Conservation (phyloP, 345 rosid genomes). For the Eucalyptus tenuipes region DNA sequence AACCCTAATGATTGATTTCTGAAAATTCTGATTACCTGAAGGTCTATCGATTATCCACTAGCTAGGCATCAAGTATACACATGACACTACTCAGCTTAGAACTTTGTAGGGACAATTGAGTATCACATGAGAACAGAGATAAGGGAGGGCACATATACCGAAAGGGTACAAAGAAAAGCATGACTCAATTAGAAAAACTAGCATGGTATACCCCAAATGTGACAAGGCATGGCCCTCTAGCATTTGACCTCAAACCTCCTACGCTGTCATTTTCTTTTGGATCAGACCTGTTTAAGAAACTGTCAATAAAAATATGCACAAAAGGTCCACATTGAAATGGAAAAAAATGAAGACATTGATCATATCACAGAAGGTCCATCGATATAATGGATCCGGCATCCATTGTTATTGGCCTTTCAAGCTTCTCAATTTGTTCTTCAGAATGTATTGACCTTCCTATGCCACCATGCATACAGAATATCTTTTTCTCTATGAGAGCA, state of each 20-base stretch:
- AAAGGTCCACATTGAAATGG: neutral
- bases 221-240: slow-evolving; percentile 99
- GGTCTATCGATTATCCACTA: neutral
- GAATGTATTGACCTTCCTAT: slow-evolving; percentile 87
- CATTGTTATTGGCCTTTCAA: slow-evolving; percentile 95
- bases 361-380: slow-evolving; percentile 89
- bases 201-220: slow-evolving; percentile 75
- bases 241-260: slow-evolving; percentile 98
- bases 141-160: neutral
- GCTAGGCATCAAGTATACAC: neutral
- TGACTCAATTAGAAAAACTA: neutral
- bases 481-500: slow-evolving; percentile 96
- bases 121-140: neutral
- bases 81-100: neutral
- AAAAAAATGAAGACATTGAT: neutral
- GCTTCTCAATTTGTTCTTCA: slow-evolving; percentile 86
- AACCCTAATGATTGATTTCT: neutral
- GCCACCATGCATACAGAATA: slow-evolving; percentile 98
- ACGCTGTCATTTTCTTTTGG: slow-evolving; percentile 95
- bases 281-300: slow-evolving; percentile 63
- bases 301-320: neutral
- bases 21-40: neutral
- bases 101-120: neutral
- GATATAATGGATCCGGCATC: slow-evolving; percentile 81
- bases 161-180: neutral